Evolutionary conservation across 805 yeast species (phyloP).

Genomic region (Saccharomyces mikatae): DNA sequence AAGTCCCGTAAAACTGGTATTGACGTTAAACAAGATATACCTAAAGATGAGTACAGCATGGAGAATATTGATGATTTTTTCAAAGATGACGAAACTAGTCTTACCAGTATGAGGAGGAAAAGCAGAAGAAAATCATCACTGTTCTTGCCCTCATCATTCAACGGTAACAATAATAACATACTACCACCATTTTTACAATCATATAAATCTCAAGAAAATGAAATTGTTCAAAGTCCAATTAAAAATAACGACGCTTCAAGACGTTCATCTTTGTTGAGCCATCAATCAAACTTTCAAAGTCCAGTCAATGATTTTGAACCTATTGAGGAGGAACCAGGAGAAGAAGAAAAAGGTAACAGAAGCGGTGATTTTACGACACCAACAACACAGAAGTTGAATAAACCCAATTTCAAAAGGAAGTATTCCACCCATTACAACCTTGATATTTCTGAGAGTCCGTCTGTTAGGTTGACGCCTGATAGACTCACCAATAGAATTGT

Average conservation of each 20-base stretch:
- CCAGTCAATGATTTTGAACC: conserved; percentile 3
- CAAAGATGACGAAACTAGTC: conserved; percentile 32
- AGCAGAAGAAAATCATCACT: conserved; percentile 19
- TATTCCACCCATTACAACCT: conserved; percentile 4
- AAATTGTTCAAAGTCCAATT: conserved; percentile 1
- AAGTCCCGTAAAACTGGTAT: conserved; percentile 61
- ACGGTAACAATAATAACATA: neutral
- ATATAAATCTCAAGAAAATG: conserved; percentile 5
- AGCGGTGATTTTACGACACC: neutral
- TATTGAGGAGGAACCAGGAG: neutral
- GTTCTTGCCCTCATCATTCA: conserved; percentile 1
- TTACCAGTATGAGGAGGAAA: conserved; percentile 9
- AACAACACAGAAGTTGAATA: neutral
- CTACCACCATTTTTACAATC: neutral
- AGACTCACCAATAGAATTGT: conserved; percentile 15
- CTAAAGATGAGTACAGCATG: conserved; percentile 16
- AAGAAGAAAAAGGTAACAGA: conserved; percentile 1
- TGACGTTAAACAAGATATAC: conserved; percentile 8
- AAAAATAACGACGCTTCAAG: neutral
- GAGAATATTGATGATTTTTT: conserved; percentile 53
- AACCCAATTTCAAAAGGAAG: conserved; percentile 1
- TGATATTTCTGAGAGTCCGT: conserved; percentile 5
- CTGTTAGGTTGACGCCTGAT: conserved; percentile 16
- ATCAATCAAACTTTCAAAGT: neutral
- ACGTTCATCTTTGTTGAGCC: neutral